Conservation (phyloP, 2,329 filamentous ascomycete genomes). For the Pseudonectria foliicola region DNA sequence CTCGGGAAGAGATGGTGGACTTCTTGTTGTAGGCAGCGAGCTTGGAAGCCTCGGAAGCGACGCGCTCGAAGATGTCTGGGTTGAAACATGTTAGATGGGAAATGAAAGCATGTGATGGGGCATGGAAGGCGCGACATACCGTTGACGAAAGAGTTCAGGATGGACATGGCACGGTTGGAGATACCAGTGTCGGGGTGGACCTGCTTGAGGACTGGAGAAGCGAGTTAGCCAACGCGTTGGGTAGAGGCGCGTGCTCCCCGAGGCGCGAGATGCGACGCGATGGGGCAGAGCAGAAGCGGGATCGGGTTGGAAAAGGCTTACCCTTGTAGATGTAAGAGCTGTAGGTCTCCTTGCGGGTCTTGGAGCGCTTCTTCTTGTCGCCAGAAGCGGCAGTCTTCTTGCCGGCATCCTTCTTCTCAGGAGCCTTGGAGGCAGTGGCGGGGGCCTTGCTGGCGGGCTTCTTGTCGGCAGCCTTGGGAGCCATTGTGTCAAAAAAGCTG, state of each 20-base stretch:
- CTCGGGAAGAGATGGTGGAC: slow-evolving; percentile 97
- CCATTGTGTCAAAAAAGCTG: slow-evolving; percentile 52
- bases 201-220: slow-evolving; percentile 84
- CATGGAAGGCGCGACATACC: slow-evolving; percentile 48
- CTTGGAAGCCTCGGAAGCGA: slow-evolving; percentile 98
- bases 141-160: slow-evolving; percentile 99
- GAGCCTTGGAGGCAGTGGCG: slow-evolving; percentile 59
- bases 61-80: slow-evolving; percentile 95
- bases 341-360: slow-evolving; percentile 99
- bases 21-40: slow-evolving; percentile 99
- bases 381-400: slow-evolving; percentile 98
- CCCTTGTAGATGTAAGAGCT: slow-evolving; percentile 99
- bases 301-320: slow-evolving; percentile 38
- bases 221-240: slow-evolving; percentile 11
- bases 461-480: slow-evolving; percentile 97
- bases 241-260: slow-evolving; percentile 7
- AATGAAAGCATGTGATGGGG: background rate
- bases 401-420: slow-evolving; percentile 98
- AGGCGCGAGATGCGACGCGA: too few relatives aligned
- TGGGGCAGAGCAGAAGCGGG: too few relatives aligned
- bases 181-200: slow-evolving; percentile 99
- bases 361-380: slow-evolving; percentile 99
- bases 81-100: slow-evolving; percentile 1
- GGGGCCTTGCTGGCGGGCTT: slow-evolving; percentile 98
- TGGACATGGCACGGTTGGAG: slow-evolving; percentile 99